Evolutionary conservation across 2,329 filamentous ascomycete genomes (phyloP), one percentile per base, ranked within the genome.

Genomic region (Emmonsiellopsis sp.): DNA sequence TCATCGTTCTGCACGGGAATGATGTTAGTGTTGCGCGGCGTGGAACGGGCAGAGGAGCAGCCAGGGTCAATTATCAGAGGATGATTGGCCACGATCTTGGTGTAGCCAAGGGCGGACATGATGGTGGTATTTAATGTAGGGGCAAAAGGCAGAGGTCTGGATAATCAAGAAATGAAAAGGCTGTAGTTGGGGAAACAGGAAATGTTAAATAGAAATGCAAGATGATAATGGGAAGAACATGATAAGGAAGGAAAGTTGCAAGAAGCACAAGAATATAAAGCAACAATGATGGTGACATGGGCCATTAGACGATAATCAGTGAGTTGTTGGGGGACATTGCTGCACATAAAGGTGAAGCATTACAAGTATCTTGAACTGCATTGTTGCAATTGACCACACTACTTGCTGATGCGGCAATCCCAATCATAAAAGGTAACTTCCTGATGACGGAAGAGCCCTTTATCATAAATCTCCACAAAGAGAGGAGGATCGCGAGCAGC

Each of bases 1-100:
- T 96, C 90, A 77, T 97, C 92, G 63, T 87, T 88, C 88, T 95
- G 86, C 11, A 37, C 5, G n/a, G 9, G 6, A 53, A 17, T 21
- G 14, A 7, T 42, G 49, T 56, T 54, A 56, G 55, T 46, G 5
- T 14, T 45, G 9, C 10, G 9, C 10, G 40, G 40, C 7, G 40
- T 4, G 40, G 14, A 6, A 39, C 13, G 46, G 17, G 10, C 27
- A 39, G 27, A 9, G 31, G 10, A 47, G 9, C 34, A 21, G 10
- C 8, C 11, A 14, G 33, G 31, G 10, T 27, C 6, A 10, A 17
- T 27, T 3, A 37, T 27, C 10, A 31, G 37, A 4, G 6, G 34
- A 17, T 37, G 14, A 11, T 27, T 21, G 33, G 46, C 11, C 17
- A 31, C 39, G 3, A 13, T 31, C 2, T 7, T 39, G 11, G 17